A percentile compares a stretch with the other conserved stretches of the same genome.
Conservation (phyloP, 148 eudicot species). For the Tetragonia tetragonoides region DNA sequence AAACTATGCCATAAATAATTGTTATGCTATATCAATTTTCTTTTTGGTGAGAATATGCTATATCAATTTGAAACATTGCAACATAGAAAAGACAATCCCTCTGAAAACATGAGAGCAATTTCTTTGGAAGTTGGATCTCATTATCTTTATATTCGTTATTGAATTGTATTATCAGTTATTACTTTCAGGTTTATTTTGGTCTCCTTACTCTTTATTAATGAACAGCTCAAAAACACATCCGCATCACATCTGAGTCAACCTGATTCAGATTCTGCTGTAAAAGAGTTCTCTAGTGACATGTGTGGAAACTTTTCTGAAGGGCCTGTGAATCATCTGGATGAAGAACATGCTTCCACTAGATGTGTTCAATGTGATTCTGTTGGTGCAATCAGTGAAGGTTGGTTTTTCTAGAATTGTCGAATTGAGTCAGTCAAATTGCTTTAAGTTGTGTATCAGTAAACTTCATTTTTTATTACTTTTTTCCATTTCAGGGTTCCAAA, state of each 20-base stretch:
- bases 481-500: constrained; percentile 37
- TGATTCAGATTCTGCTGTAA: constrained; percentile 32
- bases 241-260: constrained; percentile 28
- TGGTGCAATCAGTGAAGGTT: constrained; percentile 38
- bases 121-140: background rate
- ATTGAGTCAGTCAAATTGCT: background rate
- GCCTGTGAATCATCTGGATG: constrained; percentile 37
- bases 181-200: background rate
- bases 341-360: constrained; percentile 20
- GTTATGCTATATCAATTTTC: too few species aligned
- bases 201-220: constrained; percentile 25
- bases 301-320: constrained; percentile 31
- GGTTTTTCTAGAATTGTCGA: constrained; percentile 13
- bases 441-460: background rate
- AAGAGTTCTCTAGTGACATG: too few species aligned
- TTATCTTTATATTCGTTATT: background rate
- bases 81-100: too few species aligned
- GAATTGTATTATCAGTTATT: background rate
- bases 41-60: too few species aligned
- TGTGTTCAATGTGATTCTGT: constrained; percentile 23
- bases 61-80: too few species aligned
- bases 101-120: too few species aligned
- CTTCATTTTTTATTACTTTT: background rate
- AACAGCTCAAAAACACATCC: constrained; percentile 18
- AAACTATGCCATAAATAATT: too few species aligned